A percentile compares a stretch with the other conserved stretches of the same genome.
Conservation (phyloP, 352 stramenopile genomes). For the Phytophthora boehmeriae region DNA sequence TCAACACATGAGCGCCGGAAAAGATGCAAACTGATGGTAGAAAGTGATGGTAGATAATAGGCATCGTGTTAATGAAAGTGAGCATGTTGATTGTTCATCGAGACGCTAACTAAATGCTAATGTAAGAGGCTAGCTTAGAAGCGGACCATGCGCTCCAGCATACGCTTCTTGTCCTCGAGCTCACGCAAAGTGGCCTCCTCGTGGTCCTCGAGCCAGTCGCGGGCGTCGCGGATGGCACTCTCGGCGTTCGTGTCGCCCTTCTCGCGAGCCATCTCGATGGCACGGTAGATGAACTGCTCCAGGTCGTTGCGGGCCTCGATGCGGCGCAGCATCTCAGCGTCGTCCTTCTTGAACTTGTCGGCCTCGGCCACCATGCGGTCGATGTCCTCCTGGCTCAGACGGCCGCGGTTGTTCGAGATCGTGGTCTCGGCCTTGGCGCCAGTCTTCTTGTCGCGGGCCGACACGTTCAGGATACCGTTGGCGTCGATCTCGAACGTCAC, state of each 20-base stretch:
- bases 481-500: conserved; percentile 93
- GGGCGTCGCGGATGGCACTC: conserved; percentile 85
- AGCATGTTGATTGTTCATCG: conserved; percentile 43
- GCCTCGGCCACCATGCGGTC: conserved; percentile 74
- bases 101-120: conserved; percentile 38
- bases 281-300: conserved; percentile 78
- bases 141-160: conserved; percentile 73
- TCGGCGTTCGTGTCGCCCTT: conserved; percentile 75
- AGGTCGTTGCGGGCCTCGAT: conserved; percentile 75
- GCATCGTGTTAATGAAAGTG: conserved; percentile 34
- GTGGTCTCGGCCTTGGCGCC: conserved; percentile 68
- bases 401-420: conserved; percentile 80
- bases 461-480: conserved; percentile 93
- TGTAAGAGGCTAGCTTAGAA: conserved; percentile 52
- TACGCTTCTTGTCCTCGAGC: conserved; percentile 94
- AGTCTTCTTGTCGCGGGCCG: conserved; percentile 86
- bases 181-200: conserved; percentile 91
- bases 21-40: too few species aligned
- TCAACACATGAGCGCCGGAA: too few species aligned
- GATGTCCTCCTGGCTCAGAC: conserved; percentile 72
- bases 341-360: conserved; percentile 79
- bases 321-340: conserved; percentile 69
- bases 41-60: too few species aligned
- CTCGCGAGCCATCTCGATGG: conserved; percentile 67
- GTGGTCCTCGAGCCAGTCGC: conserved; percentile 90